Base-by-base conservation (phyloP, 2,329 filamentous ascomycete species). In the Ambrosiella xylebori region DNA sequence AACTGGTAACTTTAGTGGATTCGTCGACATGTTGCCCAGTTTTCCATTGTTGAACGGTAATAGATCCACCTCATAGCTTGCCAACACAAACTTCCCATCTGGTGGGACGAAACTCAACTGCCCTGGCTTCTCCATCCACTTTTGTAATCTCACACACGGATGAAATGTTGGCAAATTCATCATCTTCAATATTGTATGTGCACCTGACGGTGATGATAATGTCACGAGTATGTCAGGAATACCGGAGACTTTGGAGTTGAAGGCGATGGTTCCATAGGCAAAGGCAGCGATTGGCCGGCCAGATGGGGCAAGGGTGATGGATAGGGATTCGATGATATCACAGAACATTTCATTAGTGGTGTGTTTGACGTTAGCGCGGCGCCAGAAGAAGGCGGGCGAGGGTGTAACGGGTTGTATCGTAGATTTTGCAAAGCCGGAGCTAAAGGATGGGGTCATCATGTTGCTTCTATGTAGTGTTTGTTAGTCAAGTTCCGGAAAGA, bases 291-390 rank as follows among this genome's bases (percentile, higher is more conserved):
- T 76, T 1, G 91, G 85, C 12, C 89, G 79, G 3, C 93, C 93
- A 0, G 90, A 96, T 0, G 93, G 93, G 0, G 93, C 89, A 47
- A 97, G 78, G 0, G 86, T 95, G 45, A 96, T 88, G 1, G 83
- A 81, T 0, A 98, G 75, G 1, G 87, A 88, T 72, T 98, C 93
- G 61, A 98, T 82, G 11, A 98, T 82, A 68, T 98, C 93, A 59
- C 95, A 91, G 68, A 97, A 97, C 64, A 98, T 77, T 70, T 98
- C 93, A 70, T 97, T 98, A 58, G 87, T 95, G 3, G 91, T 97
- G 69, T 98, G 93, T 13, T 90, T 80, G 57, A 98, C 93, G 65
- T 95, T 95, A 44, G 88, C 82, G 61, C 89, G 78, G 61, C 93
- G 81, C 93, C 93, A 98, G 1, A 90, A 90, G 45, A 97, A 65